Conservation (phyloP, 73 alveolate genomes). For the Durusdinium trenchii region DNA sequence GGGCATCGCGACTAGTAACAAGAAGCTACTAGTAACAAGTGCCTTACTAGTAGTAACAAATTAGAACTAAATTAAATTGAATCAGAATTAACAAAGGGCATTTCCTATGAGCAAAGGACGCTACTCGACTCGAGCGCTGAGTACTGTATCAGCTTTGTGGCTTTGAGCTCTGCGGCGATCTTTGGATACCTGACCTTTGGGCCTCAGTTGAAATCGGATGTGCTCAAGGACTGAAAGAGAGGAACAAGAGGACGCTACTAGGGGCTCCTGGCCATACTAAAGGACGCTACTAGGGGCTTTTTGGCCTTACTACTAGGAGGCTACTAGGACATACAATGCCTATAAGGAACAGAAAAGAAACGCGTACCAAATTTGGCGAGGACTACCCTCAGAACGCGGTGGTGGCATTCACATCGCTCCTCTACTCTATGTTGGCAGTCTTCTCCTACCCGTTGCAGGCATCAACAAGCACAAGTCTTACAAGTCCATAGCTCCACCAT, state of each 20-base stretch:
- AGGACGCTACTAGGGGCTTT: neutral
- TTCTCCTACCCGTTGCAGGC: slow-evolving; percentile 90
- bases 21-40: no score
- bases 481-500: no score
- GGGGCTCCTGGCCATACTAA: no score
- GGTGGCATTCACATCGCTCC: slow-evolving; percentile 64
- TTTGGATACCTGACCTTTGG: slow-evolving; percentile 78
- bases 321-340: neutral
- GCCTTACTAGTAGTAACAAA: no score
- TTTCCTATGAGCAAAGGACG: no score
- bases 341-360: no score
- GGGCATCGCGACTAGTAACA: no score
- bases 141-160: neutral
- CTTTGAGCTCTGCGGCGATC: slow-evolving; percentile 14
- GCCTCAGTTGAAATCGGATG: slow-evolving; percentile 34
- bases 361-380: neutral
- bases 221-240: slow-evolving; percentile 20
- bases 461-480: neutral
- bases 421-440: slow-evolving; percentile 61
- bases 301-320: no score
- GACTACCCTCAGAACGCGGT: slow-evolving; percentile 28
- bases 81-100: no score
- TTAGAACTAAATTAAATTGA: no score
- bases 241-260: no score
- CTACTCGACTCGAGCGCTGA: neutral